Conservation (phyloP, 208 protist genomes). For the Angomonas ambiguus region DNA sequence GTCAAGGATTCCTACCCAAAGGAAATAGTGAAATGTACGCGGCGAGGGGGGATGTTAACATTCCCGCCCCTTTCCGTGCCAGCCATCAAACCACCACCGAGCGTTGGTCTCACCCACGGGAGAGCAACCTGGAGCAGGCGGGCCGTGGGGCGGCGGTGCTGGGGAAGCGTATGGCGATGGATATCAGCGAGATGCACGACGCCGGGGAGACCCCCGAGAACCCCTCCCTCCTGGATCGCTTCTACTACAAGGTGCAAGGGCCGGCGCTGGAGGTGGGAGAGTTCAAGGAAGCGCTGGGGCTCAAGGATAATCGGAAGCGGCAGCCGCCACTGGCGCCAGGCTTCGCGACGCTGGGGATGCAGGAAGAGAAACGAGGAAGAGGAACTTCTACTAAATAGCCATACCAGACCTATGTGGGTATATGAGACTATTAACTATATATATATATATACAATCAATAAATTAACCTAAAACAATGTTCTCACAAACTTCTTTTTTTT, state of each 20-base stretch:
- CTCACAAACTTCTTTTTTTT: not conserved
- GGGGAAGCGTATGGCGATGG: conserved; percentile 75
- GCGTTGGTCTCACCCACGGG: conserved; percentile 62
- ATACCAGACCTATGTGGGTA: not conserved
- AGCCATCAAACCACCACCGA: conserved; percentile 74
- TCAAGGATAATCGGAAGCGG: conserved; percentile 74
- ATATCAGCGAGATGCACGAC: conserved; percentile 87
- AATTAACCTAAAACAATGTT: conserved; percentile 1
- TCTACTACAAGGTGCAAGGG: conserved; percentile 78
- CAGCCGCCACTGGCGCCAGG: conserved; percentile 45
- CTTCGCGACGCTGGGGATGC: conserved; percentile 69
- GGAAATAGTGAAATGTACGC: conserved; percentile 84
- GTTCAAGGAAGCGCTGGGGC: conserved; percentile 84
- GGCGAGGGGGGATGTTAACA: conserved; percentile 79
- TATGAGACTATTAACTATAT: conserved; percentile 12
- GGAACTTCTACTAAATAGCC: conserved; percentile 25
- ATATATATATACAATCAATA: not conserved
- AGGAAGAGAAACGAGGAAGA: conserved; percentile 4
- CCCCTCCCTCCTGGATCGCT: conserved; percentile 71
- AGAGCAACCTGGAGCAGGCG: conserved; percentile 84
- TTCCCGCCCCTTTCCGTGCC: conserved; percentile 74
- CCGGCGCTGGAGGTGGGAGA: conserved; percentile 79
- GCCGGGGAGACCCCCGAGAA: conserved; percentile 73
- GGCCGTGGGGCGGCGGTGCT: conserved; percentile 68
- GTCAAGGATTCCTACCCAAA: conserved; percentile 84